These are phyloP conservation scores for Pseudogymnoascus sp. DNA, from an alignment of 2,329 filamentous ascomycete species.

Conservation along the genomic window DNA sequence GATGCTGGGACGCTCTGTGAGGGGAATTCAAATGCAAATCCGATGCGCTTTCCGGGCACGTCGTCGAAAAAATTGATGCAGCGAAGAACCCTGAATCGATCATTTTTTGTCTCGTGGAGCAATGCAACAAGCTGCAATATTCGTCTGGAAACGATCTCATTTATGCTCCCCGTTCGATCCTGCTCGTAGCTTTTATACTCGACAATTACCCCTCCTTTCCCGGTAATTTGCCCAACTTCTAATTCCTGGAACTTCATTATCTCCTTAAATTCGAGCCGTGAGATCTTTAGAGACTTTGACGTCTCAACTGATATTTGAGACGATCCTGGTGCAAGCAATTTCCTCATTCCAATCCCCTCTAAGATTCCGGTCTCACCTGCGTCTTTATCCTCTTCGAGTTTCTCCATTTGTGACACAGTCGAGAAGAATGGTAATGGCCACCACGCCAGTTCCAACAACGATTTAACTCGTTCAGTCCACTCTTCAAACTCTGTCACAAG, in stretches of 20 bases:
- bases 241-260: not conserved
- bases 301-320: not conserved
- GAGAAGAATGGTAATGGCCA: not conserved
- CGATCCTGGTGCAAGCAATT: not conserved
- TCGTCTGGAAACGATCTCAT: not conserved
- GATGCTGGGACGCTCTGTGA: not conserved
- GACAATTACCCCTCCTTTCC: not conserved
- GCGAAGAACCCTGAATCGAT: not conserved
- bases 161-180: not conserved
- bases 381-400: not conserved
- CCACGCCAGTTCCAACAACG: not conserved
- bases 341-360: not conserved
- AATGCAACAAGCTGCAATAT: conserved; percentile 1
- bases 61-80: conserved; percentile 3
- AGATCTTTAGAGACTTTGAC: not conserved
- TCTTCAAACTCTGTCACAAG: not conserved
- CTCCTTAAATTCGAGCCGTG: not conserved
- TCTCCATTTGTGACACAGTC: not conserved
- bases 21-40: not conserved
- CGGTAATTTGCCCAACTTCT: not conserved
- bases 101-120: not conserved
- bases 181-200: not conserved
- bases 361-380: not conserved
- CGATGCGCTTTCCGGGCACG: not conserved
- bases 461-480: not conserved